Conservation (phyloP, 108 stramenopile species). For the Schizochytrium sp. region DNA sequence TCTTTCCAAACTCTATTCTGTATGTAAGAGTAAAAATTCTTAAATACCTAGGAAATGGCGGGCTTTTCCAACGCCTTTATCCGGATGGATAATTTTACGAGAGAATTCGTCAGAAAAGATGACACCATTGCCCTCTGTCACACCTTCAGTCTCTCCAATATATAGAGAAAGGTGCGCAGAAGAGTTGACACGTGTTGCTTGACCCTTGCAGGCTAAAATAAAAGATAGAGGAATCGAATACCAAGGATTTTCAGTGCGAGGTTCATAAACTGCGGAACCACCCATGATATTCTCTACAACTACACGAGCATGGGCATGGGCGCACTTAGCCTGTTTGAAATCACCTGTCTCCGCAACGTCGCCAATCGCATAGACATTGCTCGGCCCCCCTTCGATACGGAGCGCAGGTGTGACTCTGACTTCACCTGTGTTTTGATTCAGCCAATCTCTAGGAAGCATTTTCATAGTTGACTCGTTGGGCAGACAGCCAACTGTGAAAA, state of each 20-base stretch:
- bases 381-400: slow-evolving; percentile 2
- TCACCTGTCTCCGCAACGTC: slow-evolving; percentile 24
- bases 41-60: too few species aligned
- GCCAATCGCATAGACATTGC: slow-evolving; percentile 32
- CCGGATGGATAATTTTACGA: neutral
- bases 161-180: neutral
- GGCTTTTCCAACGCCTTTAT: slow-evolving; percentile 5
- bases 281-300: slow-evolving; percentile 22
- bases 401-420: neutral
- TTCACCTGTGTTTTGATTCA: neutral
- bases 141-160: slow-evolving; percentile 9
- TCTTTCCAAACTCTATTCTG: too few species aligned
- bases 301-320: neutral
- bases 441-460: slow-evolving; percentile 35
- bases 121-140: neutral
- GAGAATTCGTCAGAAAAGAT: slow-evolving; percentile 18
- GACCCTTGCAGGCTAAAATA: neutral
- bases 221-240: neutral
- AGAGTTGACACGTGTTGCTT: neutral
- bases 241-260: neutral
- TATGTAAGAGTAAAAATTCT: too few species aligned
- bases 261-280: neutral
- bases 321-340: slow-evolving; percentile 51
- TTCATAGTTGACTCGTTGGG: neutral
- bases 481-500: neutral